Conservation (phyloP, 106 monocot species). For the Chionographis japonica region DNA sequence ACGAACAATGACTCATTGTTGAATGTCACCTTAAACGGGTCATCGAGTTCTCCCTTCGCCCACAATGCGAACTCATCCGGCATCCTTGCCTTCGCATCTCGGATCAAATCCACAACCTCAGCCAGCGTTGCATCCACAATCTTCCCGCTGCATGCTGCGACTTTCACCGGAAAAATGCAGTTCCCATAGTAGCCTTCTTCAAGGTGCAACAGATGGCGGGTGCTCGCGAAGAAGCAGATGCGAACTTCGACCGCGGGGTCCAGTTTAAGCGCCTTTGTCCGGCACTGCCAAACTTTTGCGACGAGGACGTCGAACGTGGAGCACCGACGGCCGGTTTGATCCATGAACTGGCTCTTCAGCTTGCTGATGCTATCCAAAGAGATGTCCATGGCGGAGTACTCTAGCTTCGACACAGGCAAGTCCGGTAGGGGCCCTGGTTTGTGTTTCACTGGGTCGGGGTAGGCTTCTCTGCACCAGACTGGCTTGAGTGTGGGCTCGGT, state of each 20-base stretch:
- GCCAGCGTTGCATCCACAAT: not conserved
- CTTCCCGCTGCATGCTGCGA: constrained; percentile 5
- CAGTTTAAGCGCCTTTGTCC: constrained; percentile 16
- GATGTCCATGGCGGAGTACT: constrained; percentile 19
- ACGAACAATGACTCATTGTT: constrained; percentile 22
- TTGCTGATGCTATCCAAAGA: constrained; percentile 10
- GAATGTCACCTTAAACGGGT: constrained; percentile 16
- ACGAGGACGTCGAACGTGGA: constrained; percentile 15
- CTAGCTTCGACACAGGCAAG: constrained; percentile 10
- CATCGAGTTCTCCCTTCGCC: constrained; percentile 7
- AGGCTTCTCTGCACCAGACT: constrained; percentile 20
- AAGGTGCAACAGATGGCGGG: constrained; percentile 20
- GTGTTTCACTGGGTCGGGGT: constrained; percentile 11
- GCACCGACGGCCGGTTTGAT: constrained; percentile 8
- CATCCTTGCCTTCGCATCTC: constrained; percentile 25
- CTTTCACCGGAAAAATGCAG: constrained; percentile 16
- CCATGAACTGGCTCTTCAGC: constrained; percentile 20
- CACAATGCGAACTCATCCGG: constrained; percentile 3
- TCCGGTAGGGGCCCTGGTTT: constrained; percentile 22
- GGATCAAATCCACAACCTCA: constrained; percentile 22
- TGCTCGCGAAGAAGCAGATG: constrained; percentile 27
- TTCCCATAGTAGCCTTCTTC: constrained; percentile 30
- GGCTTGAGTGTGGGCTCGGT: constrained; percentile 16
- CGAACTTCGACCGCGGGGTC: constrained; percentile 2
- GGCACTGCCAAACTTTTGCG: constrained; percentile 28